These are phyloP conservation scores for Picochlorum sp. DNA, from an alignment of 139 green algal genomes.

Conservation along the genomic window DNA sequence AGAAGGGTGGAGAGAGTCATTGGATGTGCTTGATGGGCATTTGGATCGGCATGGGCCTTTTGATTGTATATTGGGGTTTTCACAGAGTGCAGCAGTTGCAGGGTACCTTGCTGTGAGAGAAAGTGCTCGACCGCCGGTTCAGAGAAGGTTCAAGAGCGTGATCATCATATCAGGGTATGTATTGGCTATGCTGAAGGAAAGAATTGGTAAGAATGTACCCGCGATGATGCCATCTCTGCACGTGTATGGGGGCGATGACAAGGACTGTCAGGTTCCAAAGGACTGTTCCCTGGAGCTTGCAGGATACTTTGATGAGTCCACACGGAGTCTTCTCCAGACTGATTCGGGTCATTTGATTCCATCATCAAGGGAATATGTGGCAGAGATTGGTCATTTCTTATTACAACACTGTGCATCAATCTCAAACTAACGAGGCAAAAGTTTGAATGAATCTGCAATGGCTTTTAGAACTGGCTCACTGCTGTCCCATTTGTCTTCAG, in stretches of 20 bases:
- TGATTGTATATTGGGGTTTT: constrained; percentile 81
- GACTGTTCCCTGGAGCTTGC: constrained; percentile 8
- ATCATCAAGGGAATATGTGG: constrained; percentile 3
- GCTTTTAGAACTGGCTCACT: background rate
- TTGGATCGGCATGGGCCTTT: constrained; percentile 44
- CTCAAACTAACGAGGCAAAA: constrained; percentile 3
- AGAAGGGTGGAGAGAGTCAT: no score
- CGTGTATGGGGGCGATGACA: constrained; percentile 14
- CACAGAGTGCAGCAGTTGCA: constrained; percentile 50
- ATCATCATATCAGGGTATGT: constrained; percentile 32
- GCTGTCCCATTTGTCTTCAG: background rate
- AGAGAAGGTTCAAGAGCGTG: constrained; percentile 13
- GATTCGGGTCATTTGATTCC: constrained; percentile 28
- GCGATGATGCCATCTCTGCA: constrained; percentile 32
- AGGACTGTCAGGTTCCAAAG: constrained; percentile 17
- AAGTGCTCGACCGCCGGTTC: constrained; percentile 18
- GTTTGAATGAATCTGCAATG: constrained; percentile 18
- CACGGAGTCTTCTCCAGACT: constrained; percentile 17
- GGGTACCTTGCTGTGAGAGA: constrained; percentile 29
- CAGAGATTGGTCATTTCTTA: background rate
- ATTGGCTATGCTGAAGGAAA: constrained; percentile 9
- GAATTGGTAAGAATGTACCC: background rate
- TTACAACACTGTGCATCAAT: background rate
- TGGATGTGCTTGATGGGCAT: no score
- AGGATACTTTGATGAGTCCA: constrained; percentile 7